Percentiles rank a stretch among this genome's conserved stretches.
These are phyloP conservation scores for Kalaharituber pfeilii DNA, from an alignment of 2,329 filamentous ascomycete genomes.

Conservation along the genomic window DNA sequence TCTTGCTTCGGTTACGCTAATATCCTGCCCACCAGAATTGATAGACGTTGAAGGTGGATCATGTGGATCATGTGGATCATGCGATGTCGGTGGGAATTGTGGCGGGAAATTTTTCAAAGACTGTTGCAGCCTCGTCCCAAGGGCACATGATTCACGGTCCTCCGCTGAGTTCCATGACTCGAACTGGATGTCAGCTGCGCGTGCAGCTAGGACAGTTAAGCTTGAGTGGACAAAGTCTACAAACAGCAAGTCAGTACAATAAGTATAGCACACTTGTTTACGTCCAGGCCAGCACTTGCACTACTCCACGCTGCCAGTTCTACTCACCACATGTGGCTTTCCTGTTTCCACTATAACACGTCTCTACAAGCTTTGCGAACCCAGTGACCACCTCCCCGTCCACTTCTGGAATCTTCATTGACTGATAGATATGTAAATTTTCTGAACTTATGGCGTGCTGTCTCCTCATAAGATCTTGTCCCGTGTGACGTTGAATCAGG, in stretches of 20 bases:
- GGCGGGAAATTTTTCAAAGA: background rate
- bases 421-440: background rate
- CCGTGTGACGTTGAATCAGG: too few species aligned
- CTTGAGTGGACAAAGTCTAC: background rate
- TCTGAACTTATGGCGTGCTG: too few species aligned
- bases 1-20: background rate
- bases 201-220: background rate
- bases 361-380: background rate
- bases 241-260: background rate
- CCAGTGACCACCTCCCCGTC: background rate
- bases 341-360: too few species aligned
- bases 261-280: background rate
- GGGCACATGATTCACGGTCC: background rate
- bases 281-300: too few species aligned
- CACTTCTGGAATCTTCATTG: background rate
- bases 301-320: too few species aligned
- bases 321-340: too few species aligned
- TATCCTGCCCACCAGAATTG: too few species aligned
- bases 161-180: background rate
- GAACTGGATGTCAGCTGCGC: background rate
- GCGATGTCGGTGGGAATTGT: background rate
- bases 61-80: too few species aligned
- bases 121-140: background rate
- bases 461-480: too few species aligned
- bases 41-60: too few species aligned